phyloP scores from a whole-genome alignment of 352 stramenopile genomes.

The Pythium oligandrum region DNA sequence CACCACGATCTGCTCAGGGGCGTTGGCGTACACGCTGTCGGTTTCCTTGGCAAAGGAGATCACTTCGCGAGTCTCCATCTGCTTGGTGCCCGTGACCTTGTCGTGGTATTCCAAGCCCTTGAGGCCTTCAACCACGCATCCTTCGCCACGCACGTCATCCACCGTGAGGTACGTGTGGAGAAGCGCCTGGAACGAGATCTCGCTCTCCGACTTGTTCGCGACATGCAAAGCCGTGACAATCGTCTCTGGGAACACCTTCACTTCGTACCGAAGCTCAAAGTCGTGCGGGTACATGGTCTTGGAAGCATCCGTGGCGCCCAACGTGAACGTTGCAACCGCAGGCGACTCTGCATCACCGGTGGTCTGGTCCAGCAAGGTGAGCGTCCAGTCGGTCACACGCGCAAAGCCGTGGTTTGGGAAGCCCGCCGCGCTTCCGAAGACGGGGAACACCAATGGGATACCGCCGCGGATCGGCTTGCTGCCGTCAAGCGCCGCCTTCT shows the following conservation, averaged over 20 bases:
- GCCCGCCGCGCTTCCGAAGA: constrained; percentile 87
- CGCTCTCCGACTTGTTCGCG: constrained; percentile 78
- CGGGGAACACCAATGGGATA: constrained; percentile 95
- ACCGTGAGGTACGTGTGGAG: constrained; percentile 94
- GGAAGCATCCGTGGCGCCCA: constrained; percentile 35
- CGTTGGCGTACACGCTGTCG: constrained; percentile 87
- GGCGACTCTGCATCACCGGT: constrained; percentile 33
- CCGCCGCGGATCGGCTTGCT: constrained; percentile 93
- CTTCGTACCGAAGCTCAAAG: constrained; percentile 79
- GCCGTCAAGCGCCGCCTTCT: constrained; percentile 86
- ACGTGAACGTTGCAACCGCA: constrained; percentile 58
- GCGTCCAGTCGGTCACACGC: constrained; percentile 67
- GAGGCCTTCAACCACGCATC: constrained; percentile 78
- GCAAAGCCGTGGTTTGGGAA: constrained; percentile 95
- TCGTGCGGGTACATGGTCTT: constrained; percentile 69
- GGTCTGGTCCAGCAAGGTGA: constrained; percentile 41
- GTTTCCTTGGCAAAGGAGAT: constrained; percentile 78
- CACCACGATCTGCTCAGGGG: constrained; percentile 54
- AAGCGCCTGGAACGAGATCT: constrained; percentile 92
- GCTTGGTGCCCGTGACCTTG: constrained; percentile 77
- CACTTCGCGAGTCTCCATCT: constrained; percentile 47
- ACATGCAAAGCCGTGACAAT: constrained; percentile 89
- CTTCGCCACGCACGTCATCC: constrained; percentile 59
- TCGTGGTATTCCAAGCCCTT: constrained; percentile 83
- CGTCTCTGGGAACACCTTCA: constrained; percentile 77